Percentiles rank a stretch among this genome's conserved stretches.
phyloP scores from a whole-genome alignment of 768 basidiomycete genomes.

The Lactarius sanguifluus region DNA sequence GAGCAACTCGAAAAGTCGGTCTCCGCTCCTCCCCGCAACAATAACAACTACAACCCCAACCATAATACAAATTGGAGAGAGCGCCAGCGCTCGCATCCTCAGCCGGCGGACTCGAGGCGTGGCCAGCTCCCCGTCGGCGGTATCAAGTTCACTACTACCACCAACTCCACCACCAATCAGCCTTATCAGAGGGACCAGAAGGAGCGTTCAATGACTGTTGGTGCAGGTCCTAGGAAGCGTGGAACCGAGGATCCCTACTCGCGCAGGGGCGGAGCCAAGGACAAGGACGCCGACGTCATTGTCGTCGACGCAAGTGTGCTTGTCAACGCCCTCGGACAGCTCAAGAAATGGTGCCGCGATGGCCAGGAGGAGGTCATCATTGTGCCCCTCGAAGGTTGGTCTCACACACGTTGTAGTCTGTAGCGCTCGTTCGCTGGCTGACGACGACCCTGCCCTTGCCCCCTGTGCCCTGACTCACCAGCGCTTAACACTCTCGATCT shows the following conservation, averaged over 20 bases:
- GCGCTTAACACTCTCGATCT: conserved; percentile 90
- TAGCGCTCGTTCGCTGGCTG: background rate
- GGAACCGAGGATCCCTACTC: background rate
- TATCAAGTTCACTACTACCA: conserved; percentile 20
- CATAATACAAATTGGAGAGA: conserved; percentile 22
- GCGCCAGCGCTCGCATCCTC: conserved; percentile 22
- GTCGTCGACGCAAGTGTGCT: conserved; percentile 83
- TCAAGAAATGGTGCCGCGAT: conserved; percentile 81
- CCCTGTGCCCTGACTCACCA: conserved; percentile 36
- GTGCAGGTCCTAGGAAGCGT: conserved; percentile 8
- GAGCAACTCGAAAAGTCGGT: conserved; percentile 84
- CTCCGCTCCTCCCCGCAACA: conserved; percentile 36
- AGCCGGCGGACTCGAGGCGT: conserved; percentile 33
- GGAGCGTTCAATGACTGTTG: background rate
- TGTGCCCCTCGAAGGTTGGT: conserved; percentile 84
- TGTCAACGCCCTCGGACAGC: conserved; percentile 70
- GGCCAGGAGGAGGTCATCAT: conserved; percentile 77
- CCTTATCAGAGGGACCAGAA: conserved; percentile 12
- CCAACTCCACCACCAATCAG: background rate
- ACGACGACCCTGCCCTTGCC: background rate
- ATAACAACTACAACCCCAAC: conserved; percentile 34
- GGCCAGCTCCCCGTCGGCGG: conserved; percentile 21
- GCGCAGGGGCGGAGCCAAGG: background rate
- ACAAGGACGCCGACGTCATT: conserved; percentile 70
- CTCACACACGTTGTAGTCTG: background rate